Evolutionary conservation across 257 asterid genomes (phyloP), one percentile per base, ranked within the genome.

Genomic region (Eustoma russellianum): DNA sequence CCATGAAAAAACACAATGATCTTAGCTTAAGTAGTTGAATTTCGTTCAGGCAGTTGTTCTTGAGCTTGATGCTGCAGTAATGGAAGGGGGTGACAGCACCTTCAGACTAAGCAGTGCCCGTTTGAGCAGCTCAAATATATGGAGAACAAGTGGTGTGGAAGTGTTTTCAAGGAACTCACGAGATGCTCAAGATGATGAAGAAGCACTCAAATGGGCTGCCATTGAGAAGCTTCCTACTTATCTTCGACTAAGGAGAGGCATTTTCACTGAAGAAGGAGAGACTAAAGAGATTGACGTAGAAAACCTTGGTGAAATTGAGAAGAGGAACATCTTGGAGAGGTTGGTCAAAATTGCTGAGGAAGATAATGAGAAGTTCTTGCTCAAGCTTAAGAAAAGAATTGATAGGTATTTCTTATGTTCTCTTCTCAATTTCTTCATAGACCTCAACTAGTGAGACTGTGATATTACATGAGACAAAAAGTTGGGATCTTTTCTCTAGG

Each of bases 151-250:
- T 8, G 93, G 77, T 13, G 49, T 66, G 70, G 94, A 86, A 17
- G 77, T 57, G 2, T 90, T 90, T 28, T 81, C 96, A 4, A 73
- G 66, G 61, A 79, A 93, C 2, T 79, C 85, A 12, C 16, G 64
- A 1, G 94, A 81, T 24, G 78, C 28, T 10, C 82, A 83, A 3
- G 84, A 85, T 30, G 95, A 89, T 57, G 97, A 89, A 55, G 97
- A 85, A 41, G 94, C 97, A 1, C 62, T 89, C 56, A 85, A 72
- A 59, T 88, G 97, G 97, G 97, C 97, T 5, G 82, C 95, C 16
- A 47, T 85, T 54, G 95, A 89, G 70, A 85, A 75, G 52, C 87
- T 89, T 10, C 95, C 97, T 0, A 89, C 97, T 0, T 68, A 75
- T 69, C 75, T 80, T 18, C 83, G 95, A 17, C 65, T 89, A 50